Base-by-base conservation (phyloP, 2,329 filamentous ascomycete species). In the Fusarium tricinctum region DNA sequence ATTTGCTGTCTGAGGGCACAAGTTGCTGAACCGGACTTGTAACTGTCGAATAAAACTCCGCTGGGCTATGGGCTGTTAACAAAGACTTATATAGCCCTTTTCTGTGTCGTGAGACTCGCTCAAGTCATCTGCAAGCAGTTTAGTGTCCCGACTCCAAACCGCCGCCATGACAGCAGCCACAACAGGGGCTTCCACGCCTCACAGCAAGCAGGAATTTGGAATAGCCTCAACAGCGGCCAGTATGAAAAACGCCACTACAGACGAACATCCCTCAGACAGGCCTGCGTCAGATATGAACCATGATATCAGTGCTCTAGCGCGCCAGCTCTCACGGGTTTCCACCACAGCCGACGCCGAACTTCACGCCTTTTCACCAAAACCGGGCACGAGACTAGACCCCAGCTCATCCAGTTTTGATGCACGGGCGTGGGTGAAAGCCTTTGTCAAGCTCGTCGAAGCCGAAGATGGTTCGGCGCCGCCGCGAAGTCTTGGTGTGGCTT, bases 401-500 rank as follows among this genome's bases (percentile, higher is more conserved):
- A 52, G 44, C 15, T 77, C 75, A 1, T 38, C 73, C 12, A 69
- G 51, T 10, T 77, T 77, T 22, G 69, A 77, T 32, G 48, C 74
- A 2, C 47, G 56, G 8, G 70, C 61, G 32, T 77, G 75, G 75
- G 68, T 71, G 1, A 74, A 69, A 38, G 73, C 75, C 0, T 63
- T 76, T 8, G 64, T 76, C 13, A 67, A 56, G 8, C 55, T 77
- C 2, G 68, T 62, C 19, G 74, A 77, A 38, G 72, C 75, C 0
- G 73, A 76, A 5, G 60, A 62, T 7, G 57, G 49, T 2, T 64
- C 75, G 9, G 69, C 74, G 1, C 73, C 74, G 1, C 22, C 60
- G 1, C 61, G 75, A 9, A 69, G 66, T 28, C 58, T 76, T 0
- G 75, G 75, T 2, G 74, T 77, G 2, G 75, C 75, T 0, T 77